Evolutionary conservation across 2,329 filamentous ascomycete species (phyloP).

Genomic region (Colletotrichum magnum): DNA sequence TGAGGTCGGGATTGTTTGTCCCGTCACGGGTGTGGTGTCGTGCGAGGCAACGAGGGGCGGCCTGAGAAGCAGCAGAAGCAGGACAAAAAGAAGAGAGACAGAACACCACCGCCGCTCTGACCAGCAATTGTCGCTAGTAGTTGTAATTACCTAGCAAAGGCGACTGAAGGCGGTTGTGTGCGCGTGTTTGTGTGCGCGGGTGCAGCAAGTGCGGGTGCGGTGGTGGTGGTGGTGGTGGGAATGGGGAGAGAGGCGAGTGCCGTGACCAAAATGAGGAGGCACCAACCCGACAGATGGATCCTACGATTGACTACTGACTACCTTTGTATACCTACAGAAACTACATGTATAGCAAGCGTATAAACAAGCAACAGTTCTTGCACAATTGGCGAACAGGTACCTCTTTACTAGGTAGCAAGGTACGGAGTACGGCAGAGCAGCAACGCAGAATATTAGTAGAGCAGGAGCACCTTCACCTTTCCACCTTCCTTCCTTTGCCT

Average conservation of each 20-base stretch:
- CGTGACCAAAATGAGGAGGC: slow-evolving; percentile 31
- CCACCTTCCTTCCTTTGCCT: no score
- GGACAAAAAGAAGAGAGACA: background rate
- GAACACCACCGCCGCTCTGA: background rate
- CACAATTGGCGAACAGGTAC: background rate
- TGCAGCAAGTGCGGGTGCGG: background rate
- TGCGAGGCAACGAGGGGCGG: background rate
- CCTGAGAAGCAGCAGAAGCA: slow-evolving; percentile 9
- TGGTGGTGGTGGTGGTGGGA: slow-evolving; percentile 1
- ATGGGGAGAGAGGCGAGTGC: background rate
- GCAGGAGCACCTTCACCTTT: no score
- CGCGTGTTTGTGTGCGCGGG: background rate
- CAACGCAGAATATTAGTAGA: no score
- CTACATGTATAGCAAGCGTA: background rate
- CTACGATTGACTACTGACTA: background rate
- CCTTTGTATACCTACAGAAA: background rate
- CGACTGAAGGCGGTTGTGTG: background rate
- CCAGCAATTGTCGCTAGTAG: slow-evolving; percentile 18
- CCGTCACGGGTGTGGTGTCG: background rate
- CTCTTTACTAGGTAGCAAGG: no score
- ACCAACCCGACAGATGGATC: slow-evolving; percentile 16
- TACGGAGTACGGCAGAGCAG: no score
- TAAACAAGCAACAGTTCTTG: no score
- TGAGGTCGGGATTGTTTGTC: slow-evolving; percentile 6
- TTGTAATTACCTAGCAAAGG: no score